Evolutionary conservation across 805 yeast species (phyloP), one percentile per base, ranked within the genome.

Genomic region (Pachysolen tannophilus): DNA sequence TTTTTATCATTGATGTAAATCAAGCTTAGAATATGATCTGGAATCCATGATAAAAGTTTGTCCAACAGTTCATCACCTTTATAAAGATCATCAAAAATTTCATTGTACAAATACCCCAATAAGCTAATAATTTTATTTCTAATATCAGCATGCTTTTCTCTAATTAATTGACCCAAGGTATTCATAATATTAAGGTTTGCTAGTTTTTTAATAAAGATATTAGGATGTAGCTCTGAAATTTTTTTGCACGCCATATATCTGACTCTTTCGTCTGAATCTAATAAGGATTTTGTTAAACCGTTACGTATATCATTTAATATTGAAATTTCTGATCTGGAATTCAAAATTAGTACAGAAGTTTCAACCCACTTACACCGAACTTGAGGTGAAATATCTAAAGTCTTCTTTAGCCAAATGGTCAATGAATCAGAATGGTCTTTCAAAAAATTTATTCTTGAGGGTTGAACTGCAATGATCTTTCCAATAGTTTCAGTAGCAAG

Each of bases 401-500:
- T 70, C 44, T 87, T 82, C 42, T 78, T 79, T 35, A 82, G 53
- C 95, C 95, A 87, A 20, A 65, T 69, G 11, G 58, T 52, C 73
- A 80, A 86, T 1, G 82, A 72, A 10, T 72, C 72, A 26, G 65
- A 66, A 45, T 79, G 84, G 0, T 65, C 61, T 1, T 67, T 54
- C 9, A 69, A 64, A 51, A 86, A 83, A 45, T 78, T 78, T 4
- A 76, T 50, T 17, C 67, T 64, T 2, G 78, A 65, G 0, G 70
- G 62, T 8, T 56, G 55, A 9, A 61, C 52, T 0, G 74, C 58
- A 2, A 86, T 52, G 50, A 88, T 73, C 27, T 67, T 56, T 0
- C 94, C 90, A 2, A 88, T 69, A 0, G 92, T 72, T 29, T 72
- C 72, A 0, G 94, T 82, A 0, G 95, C 87, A 35, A 81, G 55